Base-by-base conservation (phyloP, 1,284 basidiomycete genomes). In the Irpex sp. region DNA sequence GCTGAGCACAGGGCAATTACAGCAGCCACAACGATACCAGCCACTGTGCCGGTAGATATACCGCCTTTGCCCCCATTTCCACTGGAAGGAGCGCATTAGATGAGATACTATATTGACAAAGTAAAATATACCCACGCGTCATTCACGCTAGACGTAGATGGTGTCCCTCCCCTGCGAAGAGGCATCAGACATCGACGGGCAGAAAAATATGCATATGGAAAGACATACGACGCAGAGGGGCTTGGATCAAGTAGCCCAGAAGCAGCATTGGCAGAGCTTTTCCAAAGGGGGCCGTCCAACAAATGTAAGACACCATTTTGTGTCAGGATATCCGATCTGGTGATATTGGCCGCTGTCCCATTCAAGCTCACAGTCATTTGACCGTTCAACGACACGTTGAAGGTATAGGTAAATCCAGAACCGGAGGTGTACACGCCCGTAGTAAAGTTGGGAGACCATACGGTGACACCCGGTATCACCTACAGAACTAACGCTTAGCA, bases 231-330 rank as follows among this genome's bases (percentile, higher is more conserved):
- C 39, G 39, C 11, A 46, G 39, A 46, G 39, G 39, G n/a, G 5
- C n/a, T 46, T 11, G 50, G 17, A 19, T 19, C 26, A 31, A 19
- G 9, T 31, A n/a, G 15, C 50, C 15, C 9, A 51, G 11, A 11
- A 31, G 0, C 9, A n/a, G 15, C 9, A 19, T 19, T 11, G 9
- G 60, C 57, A 26, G 19, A 58, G 57, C 36, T 15, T 35, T 58
- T 6, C 59, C 59, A 63, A 36, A 63, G 43, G 3, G 59, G 51
- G 1, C 17, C 43, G 33, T 63, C 62, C 35, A 63, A 21, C 7
- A 63, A 17, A 47, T 63, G 62, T 7, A 63, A 54, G 15, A 63
- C 62, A 5, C 62, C 62, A 54, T 63, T 61, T 26, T 54, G n/a
- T 4, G 49, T 15, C 5, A 61, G 46, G 49, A 63, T 50, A 37